Evolutionary conservation across 805 yeast species (phyloP), one percentile per base, ranked within the genome.

Genomic region (Sugiyamaella floridensis): DNA sequence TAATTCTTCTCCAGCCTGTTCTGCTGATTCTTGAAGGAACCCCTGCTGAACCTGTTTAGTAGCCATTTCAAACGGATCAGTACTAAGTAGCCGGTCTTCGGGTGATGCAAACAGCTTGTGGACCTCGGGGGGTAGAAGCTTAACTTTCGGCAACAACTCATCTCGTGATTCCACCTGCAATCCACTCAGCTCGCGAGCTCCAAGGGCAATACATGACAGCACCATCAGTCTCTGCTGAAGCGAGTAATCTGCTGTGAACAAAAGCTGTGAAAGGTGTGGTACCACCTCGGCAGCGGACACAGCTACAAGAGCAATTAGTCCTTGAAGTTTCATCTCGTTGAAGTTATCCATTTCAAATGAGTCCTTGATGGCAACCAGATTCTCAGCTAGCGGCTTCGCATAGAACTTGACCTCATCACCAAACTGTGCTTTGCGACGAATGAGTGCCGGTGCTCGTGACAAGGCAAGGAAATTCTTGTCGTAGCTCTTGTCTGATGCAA

Each of bases 191-290:
- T 86, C 89, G 55, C 96, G 68, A 0, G 89, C 88, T 2, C 86
- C 79, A 20, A 89, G 68, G 0, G 90, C 83, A 11, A 88, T 63
- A 0, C 86, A 71, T 4, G 90, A 79, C 16, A 93, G 66, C 8
- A 90, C 72, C 28, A 79, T 69, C 69, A 90, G 73, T 47, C 98
- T 68, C 55, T 84, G 90, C 55, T 86, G 93, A 16, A 93, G 65
- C 0, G 96, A 88, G 56, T 85, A 80, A 62, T 92, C 99, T 0
- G 90, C 89, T 0, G 76, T 73, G 37, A 80, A 70, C 15, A 89
- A 69, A 15, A 83, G 65, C 26, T 71, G 63, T 42, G 78, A 67
- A 6, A 71, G 60, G 6, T 68, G 59, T 9, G 65, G 61, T 0
- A 67, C 58, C 1, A 50, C 65, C 26, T 75, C 72, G 1, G 70